Percentiles rank a stretch among this genome's conserved stretches.
Conservation (phyloP, 2,329 filamentous ascomycete genomes). For the Diaporthe velutina region DNA sequence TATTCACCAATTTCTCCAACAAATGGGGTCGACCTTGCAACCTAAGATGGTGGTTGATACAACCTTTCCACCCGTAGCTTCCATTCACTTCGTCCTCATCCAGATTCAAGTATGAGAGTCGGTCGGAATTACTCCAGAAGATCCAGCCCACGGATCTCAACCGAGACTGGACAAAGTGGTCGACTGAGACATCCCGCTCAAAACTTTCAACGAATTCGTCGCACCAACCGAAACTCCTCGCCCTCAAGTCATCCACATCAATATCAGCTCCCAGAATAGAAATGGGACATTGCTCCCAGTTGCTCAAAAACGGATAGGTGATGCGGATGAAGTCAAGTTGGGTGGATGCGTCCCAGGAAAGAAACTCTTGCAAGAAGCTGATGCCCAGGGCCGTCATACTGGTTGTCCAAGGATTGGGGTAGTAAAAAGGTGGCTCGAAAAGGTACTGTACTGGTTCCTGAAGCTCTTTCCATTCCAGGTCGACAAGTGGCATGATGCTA, state of each 20-base stretch:
- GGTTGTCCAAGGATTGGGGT: fast-evolving
- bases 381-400: not conserved
- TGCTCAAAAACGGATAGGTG: not conserved
- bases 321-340: not conserved
- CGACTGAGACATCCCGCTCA: not conserved
- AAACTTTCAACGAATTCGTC: not conserved
- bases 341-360: not conserved
- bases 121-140: not conserved
- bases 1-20: not conserved
- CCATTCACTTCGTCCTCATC: not conserved
- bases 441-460: not conserved
- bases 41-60: not conserved
- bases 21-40: not conserved
- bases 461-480: not conserved
- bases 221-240: not conserved
- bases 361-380: not conserved
- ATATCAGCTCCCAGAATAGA: no score
- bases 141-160: not conserved
- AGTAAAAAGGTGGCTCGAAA: not conserved
- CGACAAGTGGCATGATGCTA: not conserved
- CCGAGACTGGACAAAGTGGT: not conserved
- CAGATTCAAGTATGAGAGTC: not conserved
- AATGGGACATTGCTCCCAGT: not conserved
- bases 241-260: not conserved
- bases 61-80: not conserved